Evolutionary conservation across 2,329 filamentous ascomycete genomes (phyloP), one percentile per base, ranked within the genome.

Genomic region (Microdochium nivale): DNA sequence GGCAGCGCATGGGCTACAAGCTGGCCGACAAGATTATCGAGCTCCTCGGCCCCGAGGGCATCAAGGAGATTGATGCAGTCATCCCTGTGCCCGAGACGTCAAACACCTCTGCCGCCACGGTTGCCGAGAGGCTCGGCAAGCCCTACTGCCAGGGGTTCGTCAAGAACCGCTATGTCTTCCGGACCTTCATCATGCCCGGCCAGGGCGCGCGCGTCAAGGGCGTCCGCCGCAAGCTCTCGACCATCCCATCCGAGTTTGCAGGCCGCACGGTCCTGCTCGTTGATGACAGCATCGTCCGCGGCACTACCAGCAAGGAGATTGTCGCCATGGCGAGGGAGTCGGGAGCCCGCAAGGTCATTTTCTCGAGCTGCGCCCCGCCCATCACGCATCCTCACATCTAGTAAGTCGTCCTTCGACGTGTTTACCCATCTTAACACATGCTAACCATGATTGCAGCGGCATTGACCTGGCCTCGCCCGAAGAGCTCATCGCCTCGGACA

Each of bases 321-420:
- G 85, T 91, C 27, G 78, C 74, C 52, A 95, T 96, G 90, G 89
- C 88, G 13, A 79, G 86, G 49, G 90, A 96, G 70, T 85, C 87
- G 11, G 88, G 87, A 23, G 91, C 91, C 1, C 83, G 79, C 59
- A 88, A 87, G 65, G 87, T 96, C 49, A 86, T 90, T 61, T 88
- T 96, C 61, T 86, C 86, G 49, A 88, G 83, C 49, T 95, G 89
- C 67, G 82, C 87, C 7, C 91, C 91, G 1, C 85, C 85, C 10
- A 89, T 95, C 66, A 90, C 82, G 13, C 82, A 95, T 65, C 87
- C 89, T 1, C 91, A 96, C 64, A 90, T 96, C 59, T 94, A 94
- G 70, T 86, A 43, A 7, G 40, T 44, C 21, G 8, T 23, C 3
- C 19, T 24, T 44, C 35, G 35, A 8, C n/a, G 27, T 30, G 19